Conservation (phyloP, 2,329 filamentous ascomycete genomes). For the Purpureocillium lavendulum region DNA sequence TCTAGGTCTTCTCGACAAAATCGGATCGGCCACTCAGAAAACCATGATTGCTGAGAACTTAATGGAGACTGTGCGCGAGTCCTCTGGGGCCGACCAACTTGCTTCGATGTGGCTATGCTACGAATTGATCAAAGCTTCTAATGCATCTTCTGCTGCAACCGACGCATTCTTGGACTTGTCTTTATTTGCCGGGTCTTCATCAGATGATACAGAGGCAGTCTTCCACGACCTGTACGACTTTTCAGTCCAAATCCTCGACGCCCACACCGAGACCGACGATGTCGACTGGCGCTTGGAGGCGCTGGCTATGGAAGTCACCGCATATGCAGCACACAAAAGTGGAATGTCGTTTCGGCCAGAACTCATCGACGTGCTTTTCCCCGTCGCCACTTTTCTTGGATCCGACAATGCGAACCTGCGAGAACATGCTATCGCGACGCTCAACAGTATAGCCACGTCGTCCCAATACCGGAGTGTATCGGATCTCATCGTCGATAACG, state of each 20-base stretch:
- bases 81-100: constrained; percentile 49
- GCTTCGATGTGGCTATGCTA: constrained; percentile 76
- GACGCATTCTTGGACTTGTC: constrained; percentile 58
- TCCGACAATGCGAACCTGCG: constrained; percentile 61
- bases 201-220: constrained; percentile 35
- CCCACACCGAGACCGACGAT: constrained; percentile 38
- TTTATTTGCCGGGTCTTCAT: constrained; percentile 21
- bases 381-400: constrained; percentile 80
- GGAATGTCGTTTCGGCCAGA: constrained; percentile 68
- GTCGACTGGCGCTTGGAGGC: constrained; percentile 67
- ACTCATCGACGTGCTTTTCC: constrained; percentile 85
- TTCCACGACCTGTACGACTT: constrained; percentile 62
- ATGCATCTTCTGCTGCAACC: constrained; percentile 42
- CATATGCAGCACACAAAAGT: constrained; percentile 63
- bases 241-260: constrained; percentile 53
- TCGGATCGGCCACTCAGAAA: constrained; percentile 50
- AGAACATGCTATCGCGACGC: constrained; percentile 70
- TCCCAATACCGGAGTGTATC: constrained; percentile 70
- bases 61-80: constrained; percentile 52
- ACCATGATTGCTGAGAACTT: constrained; percentile 56
- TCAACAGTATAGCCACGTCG: constrained; percentile 69
- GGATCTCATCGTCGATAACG: constrained; percentile 79
- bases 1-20: constrained; percentile 43
- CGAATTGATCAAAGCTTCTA: constrained; percentile 55
- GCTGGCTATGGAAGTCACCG: constrained; percentile 71